phyloP scores from a whole-genome alignment of 1,284 basidiomycete species.

The Cryptococcus sp. region DNA sequence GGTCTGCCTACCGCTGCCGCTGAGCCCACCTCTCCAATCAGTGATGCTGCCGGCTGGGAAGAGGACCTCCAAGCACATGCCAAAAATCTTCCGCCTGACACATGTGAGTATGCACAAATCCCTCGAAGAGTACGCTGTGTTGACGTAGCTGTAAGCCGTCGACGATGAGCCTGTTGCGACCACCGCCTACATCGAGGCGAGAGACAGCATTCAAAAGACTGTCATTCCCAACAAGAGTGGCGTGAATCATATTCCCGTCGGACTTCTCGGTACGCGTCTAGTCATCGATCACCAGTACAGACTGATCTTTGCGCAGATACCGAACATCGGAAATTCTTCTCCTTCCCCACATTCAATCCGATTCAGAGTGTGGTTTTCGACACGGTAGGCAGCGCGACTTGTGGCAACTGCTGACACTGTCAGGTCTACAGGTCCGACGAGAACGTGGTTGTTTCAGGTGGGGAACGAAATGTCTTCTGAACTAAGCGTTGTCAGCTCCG shows the following conservation, averaged over 20 bases:
- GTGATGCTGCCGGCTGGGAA: too few relatives aligned
- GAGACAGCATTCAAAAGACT: conserved; percentile 6
- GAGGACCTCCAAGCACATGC: too few relatives aligned
- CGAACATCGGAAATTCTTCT: conserved; percentile 75
- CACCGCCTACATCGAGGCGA: conserved; percentile 13
- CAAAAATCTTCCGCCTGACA: background rate
- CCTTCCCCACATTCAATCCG: conserved; percentile 85
- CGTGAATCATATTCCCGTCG: conserved; percentile 32
- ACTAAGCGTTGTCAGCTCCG: conserved; percentile 61
- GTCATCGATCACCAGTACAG: background rate
- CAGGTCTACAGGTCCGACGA: conserved; percentile 69
- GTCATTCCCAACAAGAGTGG: conserved; percentile 51
- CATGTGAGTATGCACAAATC: background rate
- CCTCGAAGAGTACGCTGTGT: background rate
- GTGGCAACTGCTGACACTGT: background rate
- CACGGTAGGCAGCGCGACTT: conserved; percentile 57
- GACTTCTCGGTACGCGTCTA: background rate
- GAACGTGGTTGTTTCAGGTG: conserved; percentile 81
- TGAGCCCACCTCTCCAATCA: too few relatives aligned
- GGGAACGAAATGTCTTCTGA: conserved; percentile 21
- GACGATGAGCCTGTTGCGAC: conserved; percentile 19
- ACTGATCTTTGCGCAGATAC: conserved; percentile 63
- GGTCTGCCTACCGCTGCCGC: too few relatives aligned
- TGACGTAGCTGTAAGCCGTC: background rate
- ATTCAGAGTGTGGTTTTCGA: conserved; percentile 82